A percentile compares a stretch with the other conserved stretches of the same genome.
Conservation (phyloP, 805 yeast genomes). For the Candida odintsovae region DNA sequence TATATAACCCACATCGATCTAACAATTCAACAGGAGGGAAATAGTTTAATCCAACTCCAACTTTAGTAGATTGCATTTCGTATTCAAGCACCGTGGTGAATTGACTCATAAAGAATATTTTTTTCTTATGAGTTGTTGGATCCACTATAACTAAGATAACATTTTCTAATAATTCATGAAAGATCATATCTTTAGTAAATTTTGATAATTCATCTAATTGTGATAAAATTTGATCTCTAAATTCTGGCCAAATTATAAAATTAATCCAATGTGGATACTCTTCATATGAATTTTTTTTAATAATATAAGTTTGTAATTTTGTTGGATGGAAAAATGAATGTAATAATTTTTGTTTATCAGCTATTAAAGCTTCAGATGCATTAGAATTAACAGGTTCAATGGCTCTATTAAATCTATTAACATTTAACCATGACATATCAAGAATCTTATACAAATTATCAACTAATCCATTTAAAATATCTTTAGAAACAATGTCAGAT, state of each 20-base stretch:
- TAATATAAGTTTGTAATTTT: constrained; percentile 6
- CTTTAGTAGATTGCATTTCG: background rate
- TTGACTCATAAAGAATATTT: constrained; percentile 6
- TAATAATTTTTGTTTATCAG: constrained; percentile 1
- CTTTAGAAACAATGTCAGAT: constrained; percentile 4
- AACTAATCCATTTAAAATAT: constrained; percentile 1
- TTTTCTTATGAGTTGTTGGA: background rate
- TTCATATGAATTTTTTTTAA: constrained; percentile 1
- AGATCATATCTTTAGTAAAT: constrained; percentile 1
- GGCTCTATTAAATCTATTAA: background rate
- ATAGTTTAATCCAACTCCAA: background rate
- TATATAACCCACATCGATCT: constrained; percentile 4
- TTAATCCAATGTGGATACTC: constrained; percentile 13
- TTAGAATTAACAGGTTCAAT: background rate
- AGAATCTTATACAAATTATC: constrained; percentile 6
- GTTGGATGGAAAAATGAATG: constrained; percentile 13
- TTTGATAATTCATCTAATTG: constrained; percentile 5
- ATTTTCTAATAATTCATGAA: constrained; percentile 8
- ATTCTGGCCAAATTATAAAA: constrained; percentile 13
- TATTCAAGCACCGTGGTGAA: constrained; percentile 3
- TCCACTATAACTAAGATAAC: constrained; percentile 6
- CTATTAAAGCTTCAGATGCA: background rate
- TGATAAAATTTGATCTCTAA: constrained; percentile 6
- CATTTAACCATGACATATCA: constrained; percentile 9
- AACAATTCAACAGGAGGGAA: background rate